These are phyloP conservation scores for Clonostachys solani DNA, from an alignment of 2,329 filamentous ascomycete genomes.

Conservation along the genomic window DNA sequence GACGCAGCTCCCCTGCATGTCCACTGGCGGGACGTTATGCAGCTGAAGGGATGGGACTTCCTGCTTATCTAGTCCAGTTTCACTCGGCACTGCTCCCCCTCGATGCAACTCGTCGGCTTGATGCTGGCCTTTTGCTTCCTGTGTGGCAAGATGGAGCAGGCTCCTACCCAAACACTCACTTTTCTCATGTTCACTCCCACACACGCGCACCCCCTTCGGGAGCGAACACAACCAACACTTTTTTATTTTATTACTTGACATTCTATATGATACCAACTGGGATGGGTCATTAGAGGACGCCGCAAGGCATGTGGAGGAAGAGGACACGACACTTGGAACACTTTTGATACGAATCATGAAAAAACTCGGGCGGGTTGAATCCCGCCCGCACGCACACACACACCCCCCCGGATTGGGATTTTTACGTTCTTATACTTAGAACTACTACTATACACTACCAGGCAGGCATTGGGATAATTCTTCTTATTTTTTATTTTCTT, in stretches of 20 bases:
- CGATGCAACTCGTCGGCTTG: background rate
- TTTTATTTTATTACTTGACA: slow-evolving; percentile 10
- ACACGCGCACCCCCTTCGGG: no score
- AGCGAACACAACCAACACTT: slow-evolving; percentile 5
- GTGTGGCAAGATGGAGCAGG: no score
- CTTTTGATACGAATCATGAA: slow-evolving; percentile 4
- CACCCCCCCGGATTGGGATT: background rate
- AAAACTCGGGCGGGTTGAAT: slow-evolving; percentile 10
- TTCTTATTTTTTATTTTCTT: background rate
- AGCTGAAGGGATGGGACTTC: slow-evolving; percentile 86
- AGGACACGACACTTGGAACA: slow-evolving; percentile 21
- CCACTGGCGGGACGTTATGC: slow-evolving; percentile 95
- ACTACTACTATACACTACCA: background rate
- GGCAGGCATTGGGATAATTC: background rate
- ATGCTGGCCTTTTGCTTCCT: no score
- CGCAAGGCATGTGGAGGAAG: slow-evolving; percentile 28
- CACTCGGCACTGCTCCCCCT: slow-evolving; percentile 2
- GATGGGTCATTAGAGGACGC: slow-evolving; percentile 29
- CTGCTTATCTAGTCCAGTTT: slow-evolving; percentile 73
- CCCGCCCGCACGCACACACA: background rate
- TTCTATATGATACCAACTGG: slow-evolving; percentile 23
- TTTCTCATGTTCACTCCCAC: no score
- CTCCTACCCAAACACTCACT: no score
- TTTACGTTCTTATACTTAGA: background rate
- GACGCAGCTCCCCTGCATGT: slow-evolving; percentile 57